Conservation (phyloP, 106 monocot genomes). For the Dendrobium chrysotoxum region DNA sequence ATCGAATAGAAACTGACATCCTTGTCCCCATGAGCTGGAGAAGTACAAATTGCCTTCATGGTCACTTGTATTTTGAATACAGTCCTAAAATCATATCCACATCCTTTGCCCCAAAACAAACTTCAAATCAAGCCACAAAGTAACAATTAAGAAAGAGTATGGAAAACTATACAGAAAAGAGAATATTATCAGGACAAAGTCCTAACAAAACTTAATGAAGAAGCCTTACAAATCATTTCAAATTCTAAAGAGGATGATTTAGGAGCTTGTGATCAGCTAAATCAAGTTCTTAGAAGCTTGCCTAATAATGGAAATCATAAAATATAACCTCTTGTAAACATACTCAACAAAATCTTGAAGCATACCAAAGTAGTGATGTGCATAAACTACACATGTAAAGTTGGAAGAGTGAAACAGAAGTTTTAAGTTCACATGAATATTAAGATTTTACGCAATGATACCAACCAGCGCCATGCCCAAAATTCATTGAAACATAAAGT, state of each 20-base stretch:
- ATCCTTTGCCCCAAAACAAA: too few relatives aligned
- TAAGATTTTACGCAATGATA: background rate
- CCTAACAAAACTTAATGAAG: too few relatives aligned
- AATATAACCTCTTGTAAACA: background rate
- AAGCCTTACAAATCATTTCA: conserved; percentile 1
- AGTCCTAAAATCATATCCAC: too few relatives aligned
- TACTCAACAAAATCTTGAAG: background rate
- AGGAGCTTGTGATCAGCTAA: background rate
- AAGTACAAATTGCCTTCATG: too few relatives aligned
- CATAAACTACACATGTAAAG: background rate
- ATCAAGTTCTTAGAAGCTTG: background rate
- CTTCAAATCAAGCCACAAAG: too few relatives aligned
- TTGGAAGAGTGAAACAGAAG: background rate
- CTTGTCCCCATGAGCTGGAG: too few relatives aligned
- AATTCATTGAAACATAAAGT: background rate
- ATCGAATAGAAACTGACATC: too few relatives aligned
- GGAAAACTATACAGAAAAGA: too few relatives aligned
- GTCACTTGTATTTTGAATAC: too few relatives aligned
- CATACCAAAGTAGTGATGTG: background rate
- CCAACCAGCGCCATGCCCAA: background rate
- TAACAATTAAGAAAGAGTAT: too few relatives aligned
- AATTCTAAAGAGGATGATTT: background rate
- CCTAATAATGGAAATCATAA: background rate
- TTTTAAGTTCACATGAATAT: background rate
- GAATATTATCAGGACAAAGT: too few relatives aligned